Base-by-base conservation (phyloP, 768 basidiomycete species). In the Phylloporus sp. region DNA sequence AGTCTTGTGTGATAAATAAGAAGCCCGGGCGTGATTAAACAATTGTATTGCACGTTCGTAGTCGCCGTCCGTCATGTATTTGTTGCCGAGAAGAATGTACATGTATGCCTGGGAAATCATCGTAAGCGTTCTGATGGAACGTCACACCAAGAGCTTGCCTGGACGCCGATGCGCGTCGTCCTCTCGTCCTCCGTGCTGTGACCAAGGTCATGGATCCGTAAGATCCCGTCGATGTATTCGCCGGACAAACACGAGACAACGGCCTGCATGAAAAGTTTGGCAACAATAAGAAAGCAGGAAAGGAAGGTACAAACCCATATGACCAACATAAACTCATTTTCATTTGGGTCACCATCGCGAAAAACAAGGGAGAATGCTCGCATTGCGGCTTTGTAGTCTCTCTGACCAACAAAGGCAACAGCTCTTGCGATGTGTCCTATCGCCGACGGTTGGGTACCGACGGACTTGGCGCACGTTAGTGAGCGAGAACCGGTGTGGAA, bases 391-490 rank as follows among this genome's bases (percentile, higher is more conserved):
- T 49, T 44, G 28, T 45, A 44, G 15, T 53, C 52, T 16, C 28
- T 22, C 26, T 53, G 41, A 0, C 52, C 47, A 11, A 49, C 42
- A 13, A 49, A 43, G 23, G 42, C 43, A 10, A 49, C 28, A 13
- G 52, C 26, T 9, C 44, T 53, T 11, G 52, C 52, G 28, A 53
- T 45, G 15, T 53, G 47, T 1, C 52, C 52, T 38, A 53, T 53
- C 28, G 52, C 42, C 15, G 52, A 53, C 13, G 31, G 52, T 32
- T 49, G 41, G 15, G 39, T 38, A 10, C 18, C 26, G 42, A 53
- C 23, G 3, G 52, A 53, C 52, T 52, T 41, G 11, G n/a, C 22
- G 8, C 24, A 18, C 12, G 34, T 50, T 34, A 20, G 32, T 50
- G 18, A 43, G 27, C 31, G 32, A 42, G 31, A n/a, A 26, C 10